Conservation (phyloP, 352 stramenopile species). For the Bremia lactucae region DNA sequence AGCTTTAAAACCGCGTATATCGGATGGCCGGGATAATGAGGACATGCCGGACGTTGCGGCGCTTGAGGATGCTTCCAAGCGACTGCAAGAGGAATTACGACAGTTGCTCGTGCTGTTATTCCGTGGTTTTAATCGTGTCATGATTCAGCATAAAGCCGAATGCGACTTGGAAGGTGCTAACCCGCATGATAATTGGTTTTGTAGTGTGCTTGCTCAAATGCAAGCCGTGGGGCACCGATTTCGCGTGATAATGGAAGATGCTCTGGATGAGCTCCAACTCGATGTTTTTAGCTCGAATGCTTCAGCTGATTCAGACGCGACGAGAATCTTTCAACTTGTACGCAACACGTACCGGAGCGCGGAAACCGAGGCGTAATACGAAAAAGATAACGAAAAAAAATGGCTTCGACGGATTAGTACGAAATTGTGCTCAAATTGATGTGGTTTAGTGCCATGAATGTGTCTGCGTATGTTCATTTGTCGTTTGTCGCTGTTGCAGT, state of each 20-base stretch:
- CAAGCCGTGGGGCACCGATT: slow-evolving; percentile 51
- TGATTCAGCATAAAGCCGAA: slow-evolving; percentile 65
- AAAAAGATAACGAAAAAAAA: slow-evolving; percentile 7
- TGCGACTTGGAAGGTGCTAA: slow-evolving; percentile 62
- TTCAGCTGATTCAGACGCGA: slow-evolving; percentile 52
- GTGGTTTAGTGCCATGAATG: too few species aligned
- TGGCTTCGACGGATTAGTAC: slow-evolving; percentile 4
- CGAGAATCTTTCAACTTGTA: slow-evolving; percentile 65
- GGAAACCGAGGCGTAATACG: background rate
- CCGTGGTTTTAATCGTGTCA: slow-evolving; percentile 57
- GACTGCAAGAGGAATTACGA: slow-evolving; percentile 35
- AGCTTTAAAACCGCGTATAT: slow-evolving; percentile 13
- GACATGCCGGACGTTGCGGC: slow-evolving; percentile 39
- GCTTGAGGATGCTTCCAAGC: slow-evolving; percentile 30
- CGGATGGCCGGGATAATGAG: slow-evolving; percentile 29
- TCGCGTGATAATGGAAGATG: slow-evolving; percentile 40
- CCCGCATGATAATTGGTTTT: slow-evolving; percentile 77
- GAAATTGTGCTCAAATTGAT: slow-evolving; percentile 12
- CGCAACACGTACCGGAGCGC: slow-evolving; percentile 57
- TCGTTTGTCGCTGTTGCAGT: background rate
- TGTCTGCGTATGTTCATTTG: too few species aligned
- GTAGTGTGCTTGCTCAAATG: slow-evolving; percentile 61
- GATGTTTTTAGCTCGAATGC: slow-evolving; percentile 39
- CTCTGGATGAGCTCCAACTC: slow-evolving; percentile 37
- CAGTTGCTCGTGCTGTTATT: slow-evolving; percentile 49